phyloP scores from a whole-genome alignment of 2,329 filamentous ascomycete genomes.

The Gliomastix tumulicola region DNA sequence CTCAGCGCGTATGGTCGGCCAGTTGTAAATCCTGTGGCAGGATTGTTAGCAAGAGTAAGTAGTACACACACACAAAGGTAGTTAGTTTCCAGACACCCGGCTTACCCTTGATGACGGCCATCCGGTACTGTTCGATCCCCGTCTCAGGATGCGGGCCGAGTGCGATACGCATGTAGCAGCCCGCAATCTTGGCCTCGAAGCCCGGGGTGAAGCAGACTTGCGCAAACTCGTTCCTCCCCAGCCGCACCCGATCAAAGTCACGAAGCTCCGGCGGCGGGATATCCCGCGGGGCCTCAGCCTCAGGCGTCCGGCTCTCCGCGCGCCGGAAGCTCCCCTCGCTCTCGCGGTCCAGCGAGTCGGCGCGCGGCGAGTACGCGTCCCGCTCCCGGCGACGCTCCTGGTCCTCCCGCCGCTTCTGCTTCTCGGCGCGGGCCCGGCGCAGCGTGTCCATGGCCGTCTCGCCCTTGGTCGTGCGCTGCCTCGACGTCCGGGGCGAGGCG shows the following conservation, averaged over 20 bases:
- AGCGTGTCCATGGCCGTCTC: constrained; percentile 65
- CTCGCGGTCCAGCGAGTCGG: constrained; percentile 43
- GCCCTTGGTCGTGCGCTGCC: constrained; percentile 51
- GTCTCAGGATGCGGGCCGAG: constrained; percentile 71
- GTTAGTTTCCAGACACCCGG: background rate
- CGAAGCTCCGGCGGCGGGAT: constrained; percentile 64
- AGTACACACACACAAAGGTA: too few relatives aligned
- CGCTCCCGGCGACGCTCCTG: constrained; percentile 51
- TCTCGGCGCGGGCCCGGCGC: constrained; percentile 55
- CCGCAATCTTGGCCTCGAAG: constrained; percentile 74
- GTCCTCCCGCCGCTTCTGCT: constrained; percentile 42
- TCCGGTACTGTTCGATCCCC: constrained; percentile 73
- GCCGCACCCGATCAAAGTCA: constrained; percentile 78
- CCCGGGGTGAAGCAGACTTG: constrained; percentile 90
- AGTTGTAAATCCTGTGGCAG: constrained; percentile 61
- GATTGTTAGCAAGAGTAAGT: constrained; percentile 1
- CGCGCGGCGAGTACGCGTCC: constrained; percentile 34
- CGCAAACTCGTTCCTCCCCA: constrained; percentile 81
- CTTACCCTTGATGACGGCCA: constrained; percentile 80
- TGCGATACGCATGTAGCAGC: constrained; percentile 80
- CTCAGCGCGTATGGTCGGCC: constrained; percentile 81
- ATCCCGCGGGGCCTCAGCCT: constrained; percentile 61
- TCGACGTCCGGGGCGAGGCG: constrained; percentile 62
- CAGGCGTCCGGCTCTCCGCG: constrained; percentile 43
- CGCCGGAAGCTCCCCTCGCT: constrained; percentile 62